Evolutionary conservation across 441 rosid genomes (phyloP), one percentile per base, ranked within the genome.

Genomic region (Eutrema salsugineum): DNA sequence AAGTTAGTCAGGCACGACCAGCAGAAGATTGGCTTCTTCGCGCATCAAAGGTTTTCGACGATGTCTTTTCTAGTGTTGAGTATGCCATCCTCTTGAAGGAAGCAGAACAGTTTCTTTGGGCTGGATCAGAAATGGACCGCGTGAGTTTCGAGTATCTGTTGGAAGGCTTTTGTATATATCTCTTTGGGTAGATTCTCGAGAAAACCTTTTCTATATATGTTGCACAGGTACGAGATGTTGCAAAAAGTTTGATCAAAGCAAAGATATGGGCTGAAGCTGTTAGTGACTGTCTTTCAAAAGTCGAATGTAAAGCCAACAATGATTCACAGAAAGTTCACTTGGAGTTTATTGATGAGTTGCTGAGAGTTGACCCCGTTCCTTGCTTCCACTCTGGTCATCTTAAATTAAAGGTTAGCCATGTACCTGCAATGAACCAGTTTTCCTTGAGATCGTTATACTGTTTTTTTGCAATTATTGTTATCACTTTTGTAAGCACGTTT

Each of bases 31-130:
- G 99, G 99, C 86, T 91, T 77, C 59, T 39, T 51, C 85, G 36
- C 47, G 87, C 90, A 3, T 43, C 68, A 22, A 79, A 83, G 72
- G 56, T 82, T 81, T 77, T 86, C 38, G 67, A 82, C 39, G 56
- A 70, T 80, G 87, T 84, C 44, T 95, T 78, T 78, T 86, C 84
- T 16, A 67, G 80, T 78, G 89, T 73, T 75, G 79, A 80, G 68
- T 95, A 81, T 79, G 56, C 68, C 42, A 69, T 49, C 58, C 83
- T 83, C 19, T 77, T 95, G 85, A 87, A 87, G 84, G 94, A 95
- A 77, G 94, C 93, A 62, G 99, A 92, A 63, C 94, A 95, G 77
- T 95, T 92, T 89, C 93, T 95, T 68, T 95, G 99, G 98, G 98
- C 89, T 80, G 99, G 97, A 81, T 76, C 83, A 77, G 99, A 89